These are phyloP conservation scores for Rhododendron griersonianum DNA, from an alignment of 148 eudicot species.

Conservation along the genomic window DNA sequence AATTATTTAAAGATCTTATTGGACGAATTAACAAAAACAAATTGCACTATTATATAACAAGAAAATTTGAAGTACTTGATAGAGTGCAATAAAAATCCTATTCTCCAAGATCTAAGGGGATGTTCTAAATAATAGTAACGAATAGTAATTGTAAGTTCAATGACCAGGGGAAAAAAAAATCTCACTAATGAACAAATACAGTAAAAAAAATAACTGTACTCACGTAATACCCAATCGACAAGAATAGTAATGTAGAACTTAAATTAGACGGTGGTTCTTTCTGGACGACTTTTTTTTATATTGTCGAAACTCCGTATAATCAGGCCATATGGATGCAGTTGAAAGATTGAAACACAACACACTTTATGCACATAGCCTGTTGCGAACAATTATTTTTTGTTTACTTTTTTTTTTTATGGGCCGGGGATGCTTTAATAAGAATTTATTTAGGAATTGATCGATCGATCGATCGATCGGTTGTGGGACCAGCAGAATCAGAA, in stretches of 20 bases:
- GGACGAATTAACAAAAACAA: not conserved
- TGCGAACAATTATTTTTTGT: not conserved
- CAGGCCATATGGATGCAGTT: not conserved
- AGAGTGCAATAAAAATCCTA: no score
- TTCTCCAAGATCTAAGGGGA: no score
- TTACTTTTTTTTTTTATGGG: not conserved
- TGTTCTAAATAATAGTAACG: not conserved
- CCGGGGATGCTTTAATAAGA: not conserved
- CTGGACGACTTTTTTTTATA: no score
- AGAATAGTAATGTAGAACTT: no score
- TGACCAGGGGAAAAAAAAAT: no score
- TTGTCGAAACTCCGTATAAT: not conserved
- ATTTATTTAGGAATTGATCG: not conserved
- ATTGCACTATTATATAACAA: not conserved
- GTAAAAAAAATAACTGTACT: no score
- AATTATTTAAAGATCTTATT: no score
- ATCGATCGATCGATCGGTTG: not conserved
- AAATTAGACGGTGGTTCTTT: not conserved
- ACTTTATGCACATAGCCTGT: not conserved
- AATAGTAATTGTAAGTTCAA: not conserved
- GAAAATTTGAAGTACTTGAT: not conserved
- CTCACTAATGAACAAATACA: no score
- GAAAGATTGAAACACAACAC: not conserved
- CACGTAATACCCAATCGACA: no score
- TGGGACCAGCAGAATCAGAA: slow-evolving; percentile 2